Conservation (phyloP, 768 basidiomycete species). For the Ramaria sp. region DNA sequence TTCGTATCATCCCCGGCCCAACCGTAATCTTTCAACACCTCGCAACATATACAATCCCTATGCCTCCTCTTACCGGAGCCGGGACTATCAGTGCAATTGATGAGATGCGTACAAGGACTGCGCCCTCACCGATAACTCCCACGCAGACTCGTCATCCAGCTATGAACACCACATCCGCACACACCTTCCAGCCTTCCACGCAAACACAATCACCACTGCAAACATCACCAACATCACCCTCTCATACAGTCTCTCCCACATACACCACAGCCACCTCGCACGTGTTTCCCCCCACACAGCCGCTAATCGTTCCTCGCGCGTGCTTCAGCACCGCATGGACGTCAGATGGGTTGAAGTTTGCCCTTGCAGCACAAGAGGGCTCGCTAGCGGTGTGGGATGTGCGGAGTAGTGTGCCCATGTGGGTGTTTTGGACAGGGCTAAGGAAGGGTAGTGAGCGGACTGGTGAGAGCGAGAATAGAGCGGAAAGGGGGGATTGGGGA, state of each 20-base stretch:
- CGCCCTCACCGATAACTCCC: too few relatives aligned
- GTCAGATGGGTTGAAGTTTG: slow-evolving; percentile 64
- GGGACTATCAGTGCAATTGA: too few relatives aligned
- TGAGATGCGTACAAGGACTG: too few relatives aligned
- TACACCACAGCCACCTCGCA: background rate
- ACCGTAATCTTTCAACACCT: slow-evolving; percentile 54
- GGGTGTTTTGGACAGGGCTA: slow-evolving; percentile 45
- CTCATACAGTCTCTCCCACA: background rate
- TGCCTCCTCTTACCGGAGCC: too few relatives aligned
- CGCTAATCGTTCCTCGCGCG: slow-evolving; percentile 34
- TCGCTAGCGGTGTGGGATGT: slow-evolving; percentile 78
- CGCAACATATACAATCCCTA: slow-evolving; percentile 53
- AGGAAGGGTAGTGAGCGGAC: slow-evolving; percentile 14
- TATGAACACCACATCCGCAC: too few relatives aligned
- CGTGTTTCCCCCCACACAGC: background rate
- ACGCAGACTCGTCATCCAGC: too few relatives aligned
- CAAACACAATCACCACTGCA: too few relatives aligned
- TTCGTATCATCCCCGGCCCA: slow-evolving; percentile 59
- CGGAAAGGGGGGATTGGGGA: too few relatives aligned
- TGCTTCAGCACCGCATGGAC: slow-evolving; percentile 78
- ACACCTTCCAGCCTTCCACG: too few relatives aligned
- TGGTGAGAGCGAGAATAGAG: too few relatives aligned
- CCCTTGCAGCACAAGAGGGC: slow-evolving; percentile 76
- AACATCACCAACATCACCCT: too few relatives aligned
- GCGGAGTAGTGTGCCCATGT: slow-evolving; percentile 57